Evolutionary conservation across 23 red algal species (phyloP).

Genomic region (Gracilaria domingensis): DNA sequence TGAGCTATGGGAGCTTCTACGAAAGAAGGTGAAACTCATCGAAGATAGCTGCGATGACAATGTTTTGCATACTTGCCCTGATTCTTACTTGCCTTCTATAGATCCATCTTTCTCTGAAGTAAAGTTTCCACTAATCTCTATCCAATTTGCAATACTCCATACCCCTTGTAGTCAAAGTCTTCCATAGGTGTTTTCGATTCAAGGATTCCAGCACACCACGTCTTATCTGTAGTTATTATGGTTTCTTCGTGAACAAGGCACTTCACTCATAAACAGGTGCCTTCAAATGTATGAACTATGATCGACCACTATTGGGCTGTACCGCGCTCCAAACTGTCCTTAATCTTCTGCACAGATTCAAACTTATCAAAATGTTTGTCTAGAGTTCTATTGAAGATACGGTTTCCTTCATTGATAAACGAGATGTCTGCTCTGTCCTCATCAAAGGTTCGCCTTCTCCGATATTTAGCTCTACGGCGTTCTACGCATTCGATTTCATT

Average conservation of each 20-base stretch:
- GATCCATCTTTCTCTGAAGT: too few relatives aligned
- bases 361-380: conserved; percentile 78
- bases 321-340: conserved; percentile 83
- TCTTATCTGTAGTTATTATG: neutral
- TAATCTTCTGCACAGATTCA: conserved; percentile 76
- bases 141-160: too few relatives aligned
- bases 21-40: neutral
- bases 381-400: conserved; percentile 74
- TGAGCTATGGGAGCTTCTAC: neutral
- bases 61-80: too few relatives aligned
- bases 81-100: too few relatives aligned
- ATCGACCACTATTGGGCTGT: conserved; percentile 36
- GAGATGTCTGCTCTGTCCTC: conserved; percentile 73
- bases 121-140: too few relatives aligned
- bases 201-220: neutral
- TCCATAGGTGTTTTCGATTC: neutral
- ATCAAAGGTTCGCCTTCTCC: conserved; percentile 60
- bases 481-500: conserved; percentile 63
- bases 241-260: neutral
- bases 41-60: neutral
- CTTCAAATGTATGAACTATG: too few relatives aligned
- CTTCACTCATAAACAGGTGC: neutral
- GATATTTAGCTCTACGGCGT: conserved; percentile 52
- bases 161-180: neutral
- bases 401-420: conserved; percentile 86